These are phyloP conservation scores for Pythium aquatile DNA, from an alignment of 352 stramenopile genomes.

Conservation along the genomic window DNA sequence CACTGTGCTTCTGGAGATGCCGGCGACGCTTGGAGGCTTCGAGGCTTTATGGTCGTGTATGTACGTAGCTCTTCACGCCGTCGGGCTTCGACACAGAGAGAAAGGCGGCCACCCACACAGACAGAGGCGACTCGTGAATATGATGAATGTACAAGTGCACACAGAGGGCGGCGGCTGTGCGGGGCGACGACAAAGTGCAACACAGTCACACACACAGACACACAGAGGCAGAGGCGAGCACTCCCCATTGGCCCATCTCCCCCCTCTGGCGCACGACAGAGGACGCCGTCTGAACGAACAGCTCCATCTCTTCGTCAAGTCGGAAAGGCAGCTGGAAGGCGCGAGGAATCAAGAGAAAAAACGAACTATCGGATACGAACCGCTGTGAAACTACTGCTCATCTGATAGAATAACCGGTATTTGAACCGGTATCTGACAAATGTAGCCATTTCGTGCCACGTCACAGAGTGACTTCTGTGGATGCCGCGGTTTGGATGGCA, in stretches of 20 bases:
- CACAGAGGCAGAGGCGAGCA: neutral
- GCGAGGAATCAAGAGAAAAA: neutral
- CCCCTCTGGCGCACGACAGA: conserved; percentile 6
- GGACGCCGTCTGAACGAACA: neutral
- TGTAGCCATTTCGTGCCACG: neutral
- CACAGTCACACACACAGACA: neutral
- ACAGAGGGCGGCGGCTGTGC: neutral
- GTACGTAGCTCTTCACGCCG: neutral
- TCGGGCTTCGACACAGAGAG: neutral
- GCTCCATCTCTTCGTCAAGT: conserved; percentile 4
- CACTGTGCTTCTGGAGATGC: neutral
- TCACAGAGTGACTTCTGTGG: conserved; percentile 5
- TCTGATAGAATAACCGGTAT: neutral
- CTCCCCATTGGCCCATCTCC: neutral
- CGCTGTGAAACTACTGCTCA: neutral
- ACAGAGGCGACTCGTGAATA: neutral
- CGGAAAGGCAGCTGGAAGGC: conserved; percentile 5
- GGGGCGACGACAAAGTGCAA: neutral
- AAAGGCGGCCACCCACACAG: neutral
- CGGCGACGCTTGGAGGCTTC: neutral
- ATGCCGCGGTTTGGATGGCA: neutral
- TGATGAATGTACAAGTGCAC: neutral
- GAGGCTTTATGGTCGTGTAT: neutral
- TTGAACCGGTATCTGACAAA: neutral
- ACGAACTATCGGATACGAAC: conserved; percentile 1